These are phyloP conservation scores for Oryza glumipatula DNA, from an alignment of 176 grass and related monocot species.

Conservation along the genomic window DNA sequence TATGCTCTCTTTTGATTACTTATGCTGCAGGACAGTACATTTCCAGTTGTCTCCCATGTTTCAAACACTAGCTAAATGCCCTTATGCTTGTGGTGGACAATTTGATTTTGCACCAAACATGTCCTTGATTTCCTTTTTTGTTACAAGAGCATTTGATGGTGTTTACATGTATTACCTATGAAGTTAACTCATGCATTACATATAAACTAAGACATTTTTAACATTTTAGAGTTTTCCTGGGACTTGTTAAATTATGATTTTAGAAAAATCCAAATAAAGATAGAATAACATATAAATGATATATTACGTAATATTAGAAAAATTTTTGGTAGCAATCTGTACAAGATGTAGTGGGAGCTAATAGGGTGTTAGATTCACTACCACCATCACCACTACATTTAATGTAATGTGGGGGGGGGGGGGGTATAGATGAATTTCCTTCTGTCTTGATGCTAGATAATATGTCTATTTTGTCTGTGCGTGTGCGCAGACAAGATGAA, in stretches of 20 bases:
- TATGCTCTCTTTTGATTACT: conserved; percentile 26
- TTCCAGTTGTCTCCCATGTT: conserved; percentile 1
- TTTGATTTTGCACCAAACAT: neutral
- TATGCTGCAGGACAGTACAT: neutral
- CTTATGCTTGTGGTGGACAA: neutral
- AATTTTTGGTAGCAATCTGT: too few relatives aligned
- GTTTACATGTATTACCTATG: neutral
- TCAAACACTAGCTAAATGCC: neutral
- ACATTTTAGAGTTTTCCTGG: neutral
- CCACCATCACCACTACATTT: neutral
- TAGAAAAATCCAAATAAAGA: too few relatives aligned
- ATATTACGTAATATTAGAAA: too few relatives aligned
- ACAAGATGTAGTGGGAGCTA: too few relatives aligned
- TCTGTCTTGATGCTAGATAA: neutral
- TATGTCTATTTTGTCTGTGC: neutral
- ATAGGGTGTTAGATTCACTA: too few relatives aligned
- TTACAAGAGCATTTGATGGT: too few relatives aligned
- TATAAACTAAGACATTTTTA: neutral
- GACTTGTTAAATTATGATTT: too few relatives aligned
- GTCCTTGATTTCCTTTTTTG: neutral
- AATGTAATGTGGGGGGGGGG: neutral
- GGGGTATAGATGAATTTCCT: neutral
- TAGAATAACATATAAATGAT: too few relatives aligned
- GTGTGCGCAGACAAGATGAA: neutral
- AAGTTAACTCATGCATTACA: neutral